Evolutionary conservation across 1,139 yeast species (phyloP).

Genomic region (Candida freyschussii): DNA sequence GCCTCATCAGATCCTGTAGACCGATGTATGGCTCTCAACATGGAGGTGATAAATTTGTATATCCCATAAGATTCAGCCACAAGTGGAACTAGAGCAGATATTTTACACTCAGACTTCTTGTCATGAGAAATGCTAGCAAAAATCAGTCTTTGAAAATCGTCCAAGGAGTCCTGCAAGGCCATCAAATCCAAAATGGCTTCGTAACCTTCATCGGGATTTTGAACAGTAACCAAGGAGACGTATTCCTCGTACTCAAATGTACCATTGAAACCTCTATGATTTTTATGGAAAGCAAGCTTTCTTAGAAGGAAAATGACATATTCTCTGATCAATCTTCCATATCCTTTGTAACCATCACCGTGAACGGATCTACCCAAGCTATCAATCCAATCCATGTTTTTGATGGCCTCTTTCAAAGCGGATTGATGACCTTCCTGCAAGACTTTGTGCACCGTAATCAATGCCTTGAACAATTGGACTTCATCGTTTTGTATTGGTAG

Average conservation of each 20-base stretch:
- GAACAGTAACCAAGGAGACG: conserved; percentile 77
- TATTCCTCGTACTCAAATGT: conserved; percentile 96
- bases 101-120: conserved; percentile 71
- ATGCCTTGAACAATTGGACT: conserved; percentile 80
- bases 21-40: conserved; percentile 84
- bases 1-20: conserved; percentile 78
- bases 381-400: conserved; percentile 62
- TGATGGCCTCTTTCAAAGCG: conserved; percentile 75
- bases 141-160: conserved; percentile 71
- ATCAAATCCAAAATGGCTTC: conserved; percentile 83
- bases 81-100: conserved; percentile 84
- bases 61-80: conserved; percentile 94
- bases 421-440: conserved; percentile 94
- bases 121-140: conserved; percentile 69
- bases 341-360: conserved; percentile 40
- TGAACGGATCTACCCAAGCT: conserved; percentile 40
- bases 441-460: conserved; percentile 87
- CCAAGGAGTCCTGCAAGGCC: conserved; percentile 81
- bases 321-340: conserved; percentile 72
- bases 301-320: conserved; percentile 66
- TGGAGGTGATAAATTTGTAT: conserved; percentile 80
- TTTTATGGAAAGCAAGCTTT: conserved; percentile 78
- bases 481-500: conserved; percentile 81
- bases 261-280: conserved; percentile 88
- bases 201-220: conserved; percentile 94